Conservation (phyloP, 352 stramenopile species). For the Phytopythium delawarense region DNA sequence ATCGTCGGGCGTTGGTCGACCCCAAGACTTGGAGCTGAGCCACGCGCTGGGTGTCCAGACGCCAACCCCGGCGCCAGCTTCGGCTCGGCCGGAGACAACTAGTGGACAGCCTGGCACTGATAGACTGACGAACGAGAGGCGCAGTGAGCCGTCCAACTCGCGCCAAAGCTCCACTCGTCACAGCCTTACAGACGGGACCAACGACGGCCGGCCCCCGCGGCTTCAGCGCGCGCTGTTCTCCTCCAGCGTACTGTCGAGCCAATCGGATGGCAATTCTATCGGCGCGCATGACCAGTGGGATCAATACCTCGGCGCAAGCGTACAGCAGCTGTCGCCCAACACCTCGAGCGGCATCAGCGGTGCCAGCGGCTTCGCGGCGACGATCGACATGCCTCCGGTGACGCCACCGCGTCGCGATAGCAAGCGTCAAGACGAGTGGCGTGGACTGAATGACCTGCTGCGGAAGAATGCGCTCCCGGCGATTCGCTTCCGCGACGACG, state of each 20-base stretch:
- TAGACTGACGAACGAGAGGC: not conserved
- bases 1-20: slow-evolving; percentile 10
- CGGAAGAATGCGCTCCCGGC: slow-evolving; percentile 50
- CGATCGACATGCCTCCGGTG: not conserved
- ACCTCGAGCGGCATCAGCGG: slow-evolving; percentile 7
- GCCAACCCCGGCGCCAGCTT: not conserved
- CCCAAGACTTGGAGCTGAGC: slow-evolving; percentile 52
- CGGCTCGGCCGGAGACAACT: not conserved
- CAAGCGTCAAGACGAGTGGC: slow-evolving; percentile 28
- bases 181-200: not conserved
- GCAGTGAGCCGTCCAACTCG: not conserved
- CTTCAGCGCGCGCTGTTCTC: slow-evolving; percentile 16
- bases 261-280: not conserved
- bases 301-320: slow-evolving; percentile 6
- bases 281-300: slow-evolving; percentile 6
- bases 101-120: not conserved
- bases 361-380: slow-evolving; percentile 12
- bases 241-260: not conserved
- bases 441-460: slow-evolving; percentile 53
- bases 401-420: not conserved
- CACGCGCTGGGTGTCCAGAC: slow-evolving; percentile 42
- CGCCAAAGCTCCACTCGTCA: not conserved
- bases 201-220: not conserved
- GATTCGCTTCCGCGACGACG: slow-evolving; percentile 29
- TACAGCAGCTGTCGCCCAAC: slow-evolving; percentile 9